Evolutionary conservation across 140 eudicot species (phyloP).

Genomic region (Senecio squalidus): DNA sequence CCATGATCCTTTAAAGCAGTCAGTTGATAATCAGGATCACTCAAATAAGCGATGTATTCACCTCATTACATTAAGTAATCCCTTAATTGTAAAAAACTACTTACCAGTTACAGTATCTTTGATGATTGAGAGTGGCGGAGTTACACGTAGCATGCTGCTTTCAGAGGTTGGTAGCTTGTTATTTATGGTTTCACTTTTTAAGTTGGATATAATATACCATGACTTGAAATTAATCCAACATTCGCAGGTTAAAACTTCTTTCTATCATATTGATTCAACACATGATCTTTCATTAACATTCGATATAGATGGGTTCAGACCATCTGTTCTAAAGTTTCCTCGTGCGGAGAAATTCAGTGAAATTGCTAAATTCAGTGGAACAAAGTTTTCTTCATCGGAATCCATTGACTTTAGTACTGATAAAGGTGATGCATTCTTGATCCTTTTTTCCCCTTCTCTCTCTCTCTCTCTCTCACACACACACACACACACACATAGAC

Average conservation of each 20-base stretch:
- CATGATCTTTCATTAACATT: slow-evolving; percentile 73
- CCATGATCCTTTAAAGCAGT: slow-evolving; percentile 26
- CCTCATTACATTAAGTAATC: slow-evolving; percentile 62
- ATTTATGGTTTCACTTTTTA: no score
- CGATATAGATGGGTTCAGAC: slow-evolving; percentile 51
- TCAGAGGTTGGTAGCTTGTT: slow-evolving; percentile 57
- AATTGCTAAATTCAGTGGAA: slow-evolving; percentile 77
- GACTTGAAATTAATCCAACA: slow-evolving; percentile 5
- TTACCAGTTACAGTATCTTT: slow-evolving; percentile 67
- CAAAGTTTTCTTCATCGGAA: slow-evolving; percentile 72
- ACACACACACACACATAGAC: not conserved
- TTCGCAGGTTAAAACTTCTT: slow-evolving; percentile 84
- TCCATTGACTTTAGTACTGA: slow-evolving; percentile 53
- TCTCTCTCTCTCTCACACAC: not conserved
- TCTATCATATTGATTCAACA: slow-evolving; percentile 85
- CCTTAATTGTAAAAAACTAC: slow-evolving; percentile 67
- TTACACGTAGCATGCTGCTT: slow-evolving; percentile 48
- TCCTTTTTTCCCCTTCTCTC: not conserved
- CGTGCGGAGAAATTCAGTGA: slow-evolving; percentile 81
- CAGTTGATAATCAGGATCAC: slow-evolving; percentile 30
- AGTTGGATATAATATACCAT: not conserved
- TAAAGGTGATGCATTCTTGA: slow-evolving; percentile 38
- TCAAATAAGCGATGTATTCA: slow-evolving; percentile 57
- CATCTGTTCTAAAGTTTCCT: slow-evolving; percentile 72
- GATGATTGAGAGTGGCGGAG: slow-evolving; percentile 88